Percentiles rank a stretch among this genome's conserved stretches.
Conservation (phyloP, 805 yeast genomes). For the Candida incommunis region DNA sequence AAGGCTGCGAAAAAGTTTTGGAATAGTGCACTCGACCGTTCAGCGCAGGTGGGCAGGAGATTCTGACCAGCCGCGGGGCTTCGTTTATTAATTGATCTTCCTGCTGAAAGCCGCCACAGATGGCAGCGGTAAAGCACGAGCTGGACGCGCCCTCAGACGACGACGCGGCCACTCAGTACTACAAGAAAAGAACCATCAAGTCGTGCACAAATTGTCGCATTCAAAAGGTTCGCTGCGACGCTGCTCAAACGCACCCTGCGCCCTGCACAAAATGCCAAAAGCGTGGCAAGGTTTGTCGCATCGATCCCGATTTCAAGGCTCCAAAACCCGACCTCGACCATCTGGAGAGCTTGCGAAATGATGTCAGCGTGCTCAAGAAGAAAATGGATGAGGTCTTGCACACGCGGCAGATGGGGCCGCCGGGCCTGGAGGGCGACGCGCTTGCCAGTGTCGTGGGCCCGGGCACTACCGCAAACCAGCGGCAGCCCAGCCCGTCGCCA, state of each 20-base stretch:
- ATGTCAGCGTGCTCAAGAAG: conserved; percentile 64
- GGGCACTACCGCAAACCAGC: background rate
- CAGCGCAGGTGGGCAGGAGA: too few relatives aligned
- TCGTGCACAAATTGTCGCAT: conserved; percentile 92
- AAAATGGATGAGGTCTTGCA: conserved; percentile 44
- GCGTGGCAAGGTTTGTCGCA: conserved; percentile 69
- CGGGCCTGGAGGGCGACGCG: too few relatives aligned
- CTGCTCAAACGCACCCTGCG: conserved; percentile 64
- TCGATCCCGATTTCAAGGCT: conserved; percentile 85
- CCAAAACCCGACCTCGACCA: conserved; percentile 86
- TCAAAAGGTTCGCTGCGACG: conserved; percentile 88
- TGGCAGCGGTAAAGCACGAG: background rate
- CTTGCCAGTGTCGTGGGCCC: background rate
- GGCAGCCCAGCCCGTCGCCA: conserved; percentile 1
- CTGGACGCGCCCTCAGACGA: background rate
- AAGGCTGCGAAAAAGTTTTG: too few relatives aligned
- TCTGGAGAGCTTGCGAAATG: conserved; percentile 48
- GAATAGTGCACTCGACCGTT: too few relatives aligned
- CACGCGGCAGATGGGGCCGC: background rate
- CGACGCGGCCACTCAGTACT: background rate
- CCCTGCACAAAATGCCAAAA: conserved; percentile 76
- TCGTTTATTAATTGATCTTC: too few relatives aligned
- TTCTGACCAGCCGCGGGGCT: too few relatives aligned
- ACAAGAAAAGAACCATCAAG: conserved; percentile 54
- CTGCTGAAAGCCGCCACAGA: too few relatives aligned